Base-by-base conservation (phyloP, 75 land plant species). In the Ceratopteris richardii region DNA sequence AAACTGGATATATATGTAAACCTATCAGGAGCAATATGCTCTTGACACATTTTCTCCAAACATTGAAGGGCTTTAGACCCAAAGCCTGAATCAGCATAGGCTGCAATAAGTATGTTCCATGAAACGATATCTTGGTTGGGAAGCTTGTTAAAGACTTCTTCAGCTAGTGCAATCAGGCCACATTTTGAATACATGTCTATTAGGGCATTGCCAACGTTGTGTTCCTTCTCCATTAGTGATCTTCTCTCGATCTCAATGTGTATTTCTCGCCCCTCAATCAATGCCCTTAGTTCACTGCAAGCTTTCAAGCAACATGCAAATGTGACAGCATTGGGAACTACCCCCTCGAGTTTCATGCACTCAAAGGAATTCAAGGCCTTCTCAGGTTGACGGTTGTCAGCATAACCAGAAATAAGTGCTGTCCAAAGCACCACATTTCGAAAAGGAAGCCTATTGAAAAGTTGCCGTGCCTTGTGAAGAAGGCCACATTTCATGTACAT, bases 401-500 rank as follows among this genome's bases (percentile, higher is more conserved):
- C 65, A 29, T 56, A 51, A 31, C 71, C 66, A 29, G 63, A 50
- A 43, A 78, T 78, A 57, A 69, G 44, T 5, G 80, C 78, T 55
- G 66, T 78, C 80, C 78, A 78, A 1, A 62, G 20, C 20, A 28
- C 54, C 13, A 75, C 62, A 48, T 74, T 70, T 39, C 48, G 63
- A 2, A 31, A 19, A 25, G 53, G 58, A 46, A 65, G 36, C 19
- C 19, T 29, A 1, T 59, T 58, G 44, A 78, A 78, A 14, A 74
- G 44, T 36, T 37, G 46, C 20, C 51, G 20, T 23, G 80, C 78
- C 30, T 64, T 43, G 22, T 58, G 36, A 20, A 75, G 28, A 18
- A 66, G 48, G 31, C 78, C 78, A 65, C 80, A 78, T 43, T 75
- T 74, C 10, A 61, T 62, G 48, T 78, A 64, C 80, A 78, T 74